A percentile compares a stretch with the other conserved stretches of the same genome.
phyloP scores from a whole-genome alignment of 2,329 filamentous ascomycete species.

The Microdochium paspali region DNA sequence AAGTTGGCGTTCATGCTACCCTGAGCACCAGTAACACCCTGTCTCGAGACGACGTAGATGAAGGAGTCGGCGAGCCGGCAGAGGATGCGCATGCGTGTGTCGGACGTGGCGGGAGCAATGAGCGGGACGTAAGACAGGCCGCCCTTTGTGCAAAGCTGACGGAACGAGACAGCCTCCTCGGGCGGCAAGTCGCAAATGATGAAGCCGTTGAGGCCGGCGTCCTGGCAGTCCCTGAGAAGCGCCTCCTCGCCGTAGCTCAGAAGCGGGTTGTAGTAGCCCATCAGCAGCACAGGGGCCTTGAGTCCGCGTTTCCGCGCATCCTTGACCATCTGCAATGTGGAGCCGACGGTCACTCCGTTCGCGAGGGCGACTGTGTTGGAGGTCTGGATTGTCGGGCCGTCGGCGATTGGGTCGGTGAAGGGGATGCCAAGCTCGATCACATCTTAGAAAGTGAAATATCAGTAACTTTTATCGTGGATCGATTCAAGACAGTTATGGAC shows the following conservation, averaged over 20 bases:
- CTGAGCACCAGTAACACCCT: slow-evolving; percentile 90
- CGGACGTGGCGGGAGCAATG: slow-evolving; percentile 88
- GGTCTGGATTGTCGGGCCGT: slow-evolving; percentile 93
- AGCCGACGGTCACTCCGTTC: slow-evolving; percentile 78
- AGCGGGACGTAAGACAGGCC: slow-evolving; percentile 93
- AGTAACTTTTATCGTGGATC: not conserved
- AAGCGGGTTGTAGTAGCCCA: slow-evolving; percentile 99
- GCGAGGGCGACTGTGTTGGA: slow-evolving; percentile 84
- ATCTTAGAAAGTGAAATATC: slow-evolving; percentile 42
- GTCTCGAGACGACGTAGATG: slow-evolving; percentile 95
- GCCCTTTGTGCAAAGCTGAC: slow-evolving; percentile 69
- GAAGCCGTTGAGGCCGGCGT: slow-evolving; percentile 86
- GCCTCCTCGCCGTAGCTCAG: slow-evolving; percentile 89
- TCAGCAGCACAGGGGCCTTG: slow-evolving; percentile 76
- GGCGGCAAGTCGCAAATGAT: slow-evolving; percentile 94
- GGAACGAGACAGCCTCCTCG: slow-evolving; percentile 90
- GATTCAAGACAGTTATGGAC: not conserved
- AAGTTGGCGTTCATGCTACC: slow-evolving; percentile 75
- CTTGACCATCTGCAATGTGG: slow-evolving; percentile 74
- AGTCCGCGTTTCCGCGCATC: slow-evolving; percentile 70
- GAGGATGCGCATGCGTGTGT: slow-evolving; percentile 86
- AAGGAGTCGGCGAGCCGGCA: slow-evolving; percentile 97
- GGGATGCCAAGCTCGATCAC: slow-evolving; percentile 92
- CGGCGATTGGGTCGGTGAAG: slow-evolving; percentile 96
- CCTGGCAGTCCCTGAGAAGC: slow-evolving; percentile 74